These are phyloP conservation scores for Colletotrichum liriopes DNA, from an alignment of 2,329 filamentous ascomycete genomes.

Conservation along the genomic window DNA sequence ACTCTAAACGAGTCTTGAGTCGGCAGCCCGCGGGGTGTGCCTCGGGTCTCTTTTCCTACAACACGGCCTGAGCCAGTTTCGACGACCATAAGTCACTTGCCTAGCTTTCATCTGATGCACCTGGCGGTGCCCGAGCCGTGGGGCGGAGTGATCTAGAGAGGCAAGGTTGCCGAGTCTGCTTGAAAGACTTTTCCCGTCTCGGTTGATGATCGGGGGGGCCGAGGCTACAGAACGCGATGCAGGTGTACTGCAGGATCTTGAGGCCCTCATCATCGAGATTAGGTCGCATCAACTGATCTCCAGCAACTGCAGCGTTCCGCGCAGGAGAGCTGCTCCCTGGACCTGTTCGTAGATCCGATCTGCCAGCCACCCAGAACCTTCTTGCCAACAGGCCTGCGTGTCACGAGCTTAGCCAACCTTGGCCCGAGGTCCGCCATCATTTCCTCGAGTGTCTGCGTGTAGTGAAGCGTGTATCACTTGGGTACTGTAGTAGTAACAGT, in stretches of 20 bases:
- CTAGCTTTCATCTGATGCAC: constrained; percentile 27
- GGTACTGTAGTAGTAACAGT: neutral
- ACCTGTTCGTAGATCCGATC: constrained; percentile 15
- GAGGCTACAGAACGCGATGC: neutral
- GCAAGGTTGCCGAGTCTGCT: neutral
- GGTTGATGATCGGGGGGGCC: neutral
- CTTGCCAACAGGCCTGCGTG: neutral
- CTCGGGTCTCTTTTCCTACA: constrained; percentile 12
- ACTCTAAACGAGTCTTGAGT: neutral
- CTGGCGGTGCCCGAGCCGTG: constrained; percentile 14
- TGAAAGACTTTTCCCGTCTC: neutral
- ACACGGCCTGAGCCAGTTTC: constrained; percentile 36
- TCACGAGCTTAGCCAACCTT: neutral
- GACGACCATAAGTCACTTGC: constrained; percentile 1
- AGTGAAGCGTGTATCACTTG: neutral
- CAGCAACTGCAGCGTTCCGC: neutral
- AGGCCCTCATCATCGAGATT: neutral
- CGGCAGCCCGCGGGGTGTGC: constrained; percentile 4
- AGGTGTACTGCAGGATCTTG: too few relatives aligned
- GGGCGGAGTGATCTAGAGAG: constrained; percentile 26
- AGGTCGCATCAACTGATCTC: neutral
- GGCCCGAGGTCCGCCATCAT: neutral
- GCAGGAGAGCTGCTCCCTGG: neutral
- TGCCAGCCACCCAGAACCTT: constrained; percentile 6
- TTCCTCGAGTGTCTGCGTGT: neutral